Percentiles rank a stretch among this genome's conserved stretches.
Conservation (phyloP, 768 basidiomycete species). For the Tricholomella constricta region DNA sequence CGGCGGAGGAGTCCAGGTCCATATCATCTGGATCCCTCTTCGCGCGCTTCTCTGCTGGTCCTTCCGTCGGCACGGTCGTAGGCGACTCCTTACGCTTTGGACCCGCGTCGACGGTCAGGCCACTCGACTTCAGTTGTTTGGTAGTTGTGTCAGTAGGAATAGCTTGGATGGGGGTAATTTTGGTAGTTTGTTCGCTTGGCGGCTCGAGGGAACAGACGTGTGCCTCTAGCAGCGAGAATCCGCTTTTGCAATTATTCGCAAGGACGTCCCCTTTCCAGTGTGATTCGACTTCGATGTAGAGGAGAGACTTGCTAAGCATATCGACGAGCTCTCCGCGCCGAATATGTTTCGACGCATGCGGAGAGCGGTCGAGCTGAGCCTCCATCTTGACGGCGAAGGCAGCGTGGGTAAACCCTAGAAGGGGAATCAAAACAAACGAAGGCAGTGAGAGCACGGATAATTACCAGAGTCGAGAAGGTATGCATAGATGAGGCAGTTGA, state of each 20-base stretch:
- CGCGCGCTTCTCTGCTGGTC: slow-evolving; percentile 64
- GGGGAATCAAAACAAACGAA: not conserved
- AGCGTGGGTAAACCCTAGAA: slow-evolving; percentile 74
- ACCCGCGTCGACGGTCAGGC: slow-evolving; percentile 22
- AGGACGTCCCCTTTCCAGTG: slow-evolving; percentile 73
- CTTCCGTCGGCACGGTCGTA: slow-evolving; percentile 37
- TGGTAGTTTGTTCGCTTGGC: slow-evolving; percentile 25
- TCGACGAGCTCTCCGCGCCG: slow-evolving; percentile 82
- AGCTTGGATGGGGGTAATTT: slow-evolving; percentile 13
- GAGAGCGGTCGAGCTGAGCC: slow-evolving; percentile 67
- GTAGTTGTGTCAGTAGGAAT: slow-evolving; percentile 11
- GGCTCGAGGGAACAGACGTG: slow-evolving; percentile 69
- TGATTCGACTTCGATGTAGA: slow-evolving; percentile 81
- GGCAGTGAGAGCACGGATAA: slow-evolving; percentile 1
- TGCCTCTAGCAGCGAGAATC: slow-evolving; percentile 74
- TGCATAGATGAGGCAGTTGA: slow-evolving; percentile 84
- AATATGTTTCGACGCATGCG: slow-evolving; percentile 70
- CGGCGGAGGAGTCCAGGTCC: slow-evolving; percentile 41
- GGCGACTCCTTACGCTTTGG: slow-evolving; percentile 59
- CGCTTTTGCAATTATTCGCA: slow-evolving; percentile 63
- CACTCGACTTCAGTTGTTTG: slow-evolving; percentile 19
- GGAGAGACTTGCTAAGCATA: slow-evolving; percentile 75
- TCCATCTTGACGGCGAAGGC: slow-evolving; percentile 82
- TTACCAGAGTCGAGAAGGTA: slow-evolving; percentile 83
- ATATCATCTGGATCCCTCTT: slow-evolving; percentile 53